Evolutionary conservation across 2,329 filamentous ascomycete genomes (phyloP), one percentile per base, ranked within the genome.

Genomic region (Albifimbria verrucaria): DNA sequence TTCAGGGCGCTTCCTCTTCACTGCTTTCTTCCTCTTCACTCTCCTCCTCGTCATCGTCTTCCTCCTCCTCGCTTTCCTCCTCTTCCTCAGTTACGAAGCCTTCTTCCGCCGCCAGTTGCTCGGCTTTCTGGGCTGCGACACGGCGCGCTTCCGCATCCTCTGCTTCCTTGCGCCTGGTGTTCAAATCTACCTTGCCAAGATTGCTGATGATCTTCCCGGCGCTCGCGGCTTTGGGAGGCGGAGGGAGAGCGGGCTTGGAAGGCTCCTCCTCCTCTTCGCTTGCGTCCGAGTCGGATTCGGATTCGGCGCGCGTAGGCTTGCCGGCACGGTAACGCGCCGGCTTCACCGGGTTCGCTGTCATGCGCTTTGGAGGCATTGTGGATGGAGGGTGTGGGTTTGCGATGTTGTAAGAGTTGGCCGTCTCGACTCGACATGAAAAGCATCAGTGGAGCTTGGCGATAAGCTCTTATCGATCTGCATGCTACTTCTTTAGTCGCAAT

Each of bases 281-380:
- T 59, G 71, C 72, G 47, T 81, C 78, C 6, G 75, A 78, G 55
- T 81, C 77, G 39, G 80, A 83, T 42, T 78, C 80, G 6, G 78
- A 80, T 12, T 76, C 77, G 55, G 76, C 79, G 7, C 76, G 81
- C 2, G 79, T 75, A 17, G 87, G 77, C 71, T 97, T 97, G 59
- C 94, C 93, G 17, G 93, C 88, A 54, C 92, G 86, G 65, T 97
- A 89, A 53, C 94, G 89, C 60, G 86, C 83, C 22, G 91, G 89
- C 68, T 86, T 86, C 54, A 87, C 74, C 3, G 90, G 92, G 66
- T 97, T 96, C 57, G 92, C 92, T 57, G 93, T 97, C 90, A 97
- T 96, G 65, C 90, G 89, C 69, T 90, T 92, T 12, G 87, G 32
- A 56, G 89, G 86, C 80, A 82, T 83, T 54, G 50, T 65, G 60